Evolutionary conservation across 2,329 filamentous ascomycete genomes (phyloP).

Genomic region (Metarhizium anisopliae): DNA sequence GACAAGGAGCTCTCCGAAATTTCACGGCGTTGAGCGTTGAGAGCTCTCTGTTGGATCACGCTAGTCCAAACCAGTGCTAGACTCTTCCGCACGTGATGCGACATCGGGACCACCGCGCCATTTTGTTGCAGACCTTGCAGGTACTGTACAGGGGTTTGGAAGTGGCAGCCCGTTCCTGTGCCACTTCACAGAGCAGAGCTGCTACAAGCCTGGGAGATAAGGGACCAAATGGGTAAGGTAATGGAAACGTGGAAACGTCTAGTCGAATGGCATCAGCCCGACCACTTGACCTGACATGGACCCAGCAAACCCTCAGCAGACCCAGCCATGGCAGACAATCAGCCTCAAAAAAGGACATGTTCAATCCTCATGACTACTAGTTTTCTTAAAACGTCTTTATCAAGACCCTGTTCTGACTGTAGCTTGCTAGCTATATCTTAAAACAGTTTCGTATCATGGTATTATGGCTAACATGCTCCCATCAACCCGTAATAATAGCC

Average conservation of each 20-base stretch:
- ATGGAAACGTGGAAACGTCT: background rate
- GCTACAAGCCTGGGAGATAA: background rate
- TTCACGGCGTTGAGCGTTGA: constrained; percentile 35
- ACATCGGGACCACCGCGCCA: background rate
- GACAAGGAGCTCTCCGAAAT: constrained; percentile 29
- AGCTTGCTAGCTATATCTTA: background rate
- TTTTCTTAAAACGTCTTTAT: background rate
- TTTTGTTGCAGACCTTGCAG: background rate
- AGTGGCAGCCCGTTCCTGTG: background rate
- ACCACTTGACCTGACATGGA: background rate
- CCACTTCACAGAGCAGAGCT: background rate
- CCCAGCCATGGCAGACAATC: background rate
- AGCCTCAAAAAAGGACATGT: too few species aligned
- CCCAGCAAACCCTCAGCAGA: background rate
- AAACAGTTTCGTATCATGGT: constrained; percentile 7
- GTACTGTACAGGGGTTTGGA: background rate
- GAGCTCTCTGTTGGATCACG: constrained; percentile 28
- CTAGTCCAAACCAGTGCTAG: constrained; percentile 22
- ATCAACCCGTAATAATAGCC: constrained; percentile 7
- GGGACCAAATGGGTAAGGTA: background rate
- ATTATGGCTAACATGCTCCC: constrained; percentile 11
- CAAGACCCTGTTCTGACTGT: background rate
- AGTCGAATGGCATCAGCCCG: background rate
- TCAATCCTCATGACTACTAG: too few species aligned
- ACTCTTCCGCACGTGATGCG: constrained; percentile 14